A percentile compares a stretch with the other conserved stretches of the same genome.
Evolutionary conservation across 352 stramenopile genomes (phyloP).

Genomic region (Phytopythium aichiense): DNA sequence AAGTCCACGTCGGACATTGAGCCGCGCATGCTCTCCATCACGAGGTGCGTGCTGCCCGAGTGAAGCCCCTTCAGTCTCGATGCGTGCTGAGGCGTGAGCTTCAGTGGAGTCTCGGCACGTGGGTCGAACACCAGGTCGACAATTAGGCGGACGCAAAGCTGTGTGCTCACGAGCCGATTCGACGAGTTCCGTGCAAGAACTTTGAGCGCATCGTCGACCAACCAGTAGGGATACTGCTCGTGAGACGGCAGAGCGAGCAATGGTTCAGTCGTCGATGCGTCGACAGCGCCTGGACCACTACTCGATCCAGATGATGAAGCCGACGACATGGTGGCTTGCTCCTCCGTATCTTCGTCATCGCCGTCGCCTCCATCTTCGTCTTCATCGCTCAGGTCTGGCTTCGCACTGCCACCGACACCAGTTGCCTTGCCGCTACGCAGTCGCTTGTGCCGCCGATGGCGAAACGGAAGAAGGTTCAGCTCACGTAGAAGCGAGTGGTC

Average conservation of each 20-base stretch:
- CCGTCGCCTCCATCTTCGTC: slow-evolving; percentile 11
- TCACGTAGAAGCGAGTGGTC: slow-evolving; percentile 64
- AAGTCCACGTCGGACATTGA: slow-evolving; percentile 73
- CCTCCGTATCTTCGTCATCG: slow-evolving; percentile 11
- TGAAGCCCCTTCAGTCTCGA: slow-evolving; percentile 47
- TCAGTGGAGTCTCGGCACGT: slow-evolving; percentile 13
- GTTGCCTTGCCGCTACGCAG: not conserved
- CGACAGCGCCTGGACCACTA: not conserved
- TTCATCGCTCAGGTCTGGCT: slow-evolving; percentile 1
- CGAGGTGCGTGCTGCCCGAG: slow-evolving; percentile 59
- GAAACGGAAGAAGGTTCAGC: slow-evolving; percentile 52
- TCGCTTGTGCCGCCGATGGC: slow-evolving; percentile 27
- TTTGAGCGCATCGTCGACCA: slow-evolving; percentile 41
- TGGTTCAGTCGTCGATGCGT: not conserved
- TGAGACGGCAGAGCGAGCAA: not conserved
- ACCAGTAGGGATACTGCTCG: slow-evolving; percentile 39
- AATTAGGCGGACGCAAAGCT: slow-evolving; percentile 47
- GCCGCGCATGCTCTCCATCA: slow-evolving; percentile 84
- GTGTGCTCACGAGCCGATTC: slow-evolving; percentile 46
- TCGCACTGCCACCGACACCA: not conserved
- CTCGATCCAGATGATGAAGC: slow-evolving; percentile 14
- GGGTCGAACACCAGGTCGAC: slow-evolving; percentile 54
- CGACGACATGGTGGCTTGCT: slow-evolving; percentile 13
- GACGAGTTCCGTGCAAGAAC: slow-evolving; percentile 46
- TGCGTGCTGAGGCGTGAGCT: slow-evolving; percentile 17